A percentile compares a stretch with the other conserved stretches of the same genome.
Evolutionary conservation across 192 early-diverging fungal species (phyloP).

Genomic region (Coemansia sp.): DNA sequence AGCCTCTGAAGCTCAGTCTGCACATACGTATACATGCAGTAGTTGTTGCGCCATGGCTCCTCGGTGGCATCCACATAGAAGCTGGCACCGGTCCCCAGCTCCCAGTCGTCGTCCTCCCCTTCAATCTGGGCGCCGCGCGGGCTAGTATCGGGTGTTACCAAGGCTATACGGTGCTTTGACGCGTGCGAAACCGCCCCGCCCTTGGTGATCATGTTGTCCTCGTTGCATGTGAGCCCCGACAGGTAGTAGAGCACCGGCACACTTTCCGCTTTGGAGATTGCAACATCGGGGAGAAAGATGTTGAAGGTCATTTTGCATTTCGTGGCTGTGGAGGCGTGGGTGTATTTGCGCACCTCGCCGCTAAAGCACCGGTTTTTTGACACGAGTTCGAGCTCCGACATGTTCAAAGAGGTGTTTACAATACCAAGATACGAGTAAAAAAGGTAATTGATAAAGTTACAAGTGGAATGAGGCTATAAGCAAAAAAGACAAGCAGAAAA

Average conservation of each 20-base stretch:
- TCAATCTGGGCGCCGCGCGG: constrained; percentile 67
- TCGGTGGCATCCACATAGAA: constrained; percentile 77
- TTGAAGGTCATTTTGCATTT: constrained; percentile 74
- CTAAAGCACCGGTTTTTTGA: constrained; percentile 63
- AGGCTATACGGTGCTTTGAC: constrained; percentile 63
- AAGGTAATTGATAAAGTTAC: too few species aligned
- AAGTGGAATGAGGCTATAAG: too few species aligned
- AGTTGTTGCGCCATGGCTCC: constrained; percentile 67
- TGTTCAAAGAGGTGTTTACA: background rate
- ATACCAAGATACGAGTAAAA: too few species aligned
- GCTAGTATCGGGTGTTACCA: constrained; percentile 84
- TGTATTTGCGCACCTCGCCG: constrained; percentile 69
- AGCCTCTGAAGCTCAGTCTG: constrained; percentile 67
- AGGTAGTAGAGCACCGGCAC: constrained; percentile 64
- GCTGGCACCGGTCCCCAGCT: constrained; percentile 52
- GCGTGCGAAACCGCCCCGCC: constrained; percentile 65
- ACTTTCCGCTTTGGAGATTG: constrained; percentile 12
- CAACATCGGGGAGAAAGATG: constrained; percentile 64
- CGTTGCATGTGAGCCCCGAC: constrained; percentile 77
- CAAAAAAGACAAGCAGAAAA: too few species aligned
- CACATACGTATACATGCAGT: constrained; percentile 83
- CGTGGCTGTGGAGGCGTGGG: constrained; percentile 60
- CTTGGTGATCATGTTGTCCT: constrained; percentile 91
- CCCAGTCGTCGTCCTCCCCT: constrained; percentile 66
- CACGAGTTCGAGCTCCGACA: constrained; percentile 40